Conservation (phyloP, 2,329 filamentous ascomycete genomes). For the Cladosporium phlei region DNA sequence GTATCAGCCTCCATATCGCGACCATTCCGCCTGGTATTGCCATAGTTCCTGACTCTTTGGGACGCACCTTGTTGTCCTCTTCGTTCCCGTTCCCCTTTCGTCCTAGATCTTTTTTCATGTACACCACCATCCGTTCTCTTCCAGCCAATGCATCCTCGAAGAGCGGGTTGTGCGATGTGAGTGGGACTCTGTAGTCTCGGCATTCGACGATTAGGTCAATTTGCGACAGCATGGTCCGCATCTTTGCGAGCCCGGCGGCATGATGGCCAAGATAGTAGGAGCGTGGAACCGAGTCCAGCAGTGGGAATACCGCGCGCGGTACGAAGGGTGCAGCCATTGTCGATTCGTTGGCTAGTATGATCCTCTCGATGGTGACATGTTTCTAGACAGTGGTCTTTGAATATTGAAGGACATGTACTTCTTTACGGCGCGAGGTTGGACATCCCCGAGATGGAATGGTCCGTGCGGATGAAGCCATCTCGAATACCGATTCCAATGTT, state of each 20-base stretch:
- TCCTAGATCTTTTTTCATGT: slow-evolving; percentile 82
- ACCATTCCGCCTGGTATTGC: background rate
- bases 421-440: too few relatives aligned
- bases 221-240: slow-evolving; percentile 72
- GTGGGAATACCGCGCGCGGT: slow-evolving; percentile 68
- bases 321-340: slow-evolving; percentile 53
- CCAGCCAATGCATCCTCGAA: slow-evolving; percentile 75
- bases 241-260: slow-evolving; percentile 70
- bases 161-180: slow-evolving; percentile 83
- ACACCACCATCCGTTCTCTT: slow-evolving; percentile 73
- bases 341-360: background rate
- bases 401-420: too few relatives aligned
- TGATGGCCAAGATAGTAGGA: slow-evolving; percentile 97
- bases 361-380: slow-evolving; percentile 11
- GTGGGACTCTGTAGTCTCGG: slow-evolving; percentile 83
- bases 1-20: slow-evolving; percentile 25
- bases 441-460: too few relatives aligned
- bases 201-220: slow-evolving; percentile 91
- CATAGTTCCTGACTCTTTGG: slow-evolving; percentile 13
- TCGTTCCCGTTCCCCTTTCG: slow-evolving; percentile 35
- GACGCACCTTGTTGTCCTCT: slow-evolving; percentile 28
- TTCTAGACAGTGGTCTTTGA: background rate
- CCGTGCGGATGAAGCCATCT: too few relatives aligned
- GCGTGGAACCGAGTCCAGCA: slow-evolving; percentile 69
- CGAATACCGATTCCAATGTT: too few relatives aligned